Evolutionary conservation across 768 basidiomycete genomes (phyloP), one percentile per base, ranked within the genome.

Genomic region (Leucocoprinus sp.): DNA sequence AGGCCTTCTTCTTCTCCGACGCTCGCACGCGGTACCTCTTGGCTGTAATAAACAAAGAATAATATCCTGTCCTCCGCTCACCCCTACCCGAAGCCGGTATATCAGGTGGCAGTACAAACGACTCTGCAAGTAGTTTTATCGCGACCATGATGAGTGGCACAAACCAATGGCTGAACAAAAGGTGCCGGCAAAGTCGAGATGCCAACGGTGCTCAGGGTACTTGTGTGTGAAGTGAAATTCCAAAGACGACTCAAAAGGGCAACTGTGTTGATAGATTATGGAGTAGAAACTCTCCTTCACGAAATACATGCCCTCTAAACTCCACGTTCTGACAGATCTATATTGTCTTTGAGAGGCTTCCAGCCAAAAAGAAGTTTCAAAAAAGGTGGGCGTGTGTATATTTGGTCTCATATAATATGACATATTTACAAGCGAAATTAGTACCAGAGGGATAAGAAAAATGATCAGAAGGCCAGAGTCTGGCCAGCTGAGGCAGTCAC

Each of bases 21-120:
- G n/a, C n/a, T n/a, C n/a, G 57, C 21, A 64, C 49, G 72, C 72
- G 76, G 53, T 78, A 78, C 37, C 76, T 71, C 55, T 80, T 82
- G 12, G 78, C 80, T 6, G 71, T 72, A 36, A 75, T 63, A 52
- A 64, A 63, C 38, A 80, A 63, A 0, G 76, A 71, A 48, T 76
- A 76, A 48, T 76, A 76, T 31, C 31, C 31, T 31, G 8, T 31
- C 15, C 31, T 35, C 33, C 12, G 22, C 24, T 26, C 46, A 8
- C 27, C 35, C 31, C 22, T 39, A 41, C 37, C 36, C 15, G n/a
- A 7, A 43, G 22, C 42, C 42, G 37, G 31, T 18, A 31, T 36
- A 35, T 48, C 46, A 22, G 46, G 46, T 48, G 46, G 46, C 39
- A 48, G 38, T 48, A 34, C 36, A 27, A 48, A 24, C 7, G 26